Conservation (phyloP, 805 yeast species). For the Candida nemodendra region DNA sequence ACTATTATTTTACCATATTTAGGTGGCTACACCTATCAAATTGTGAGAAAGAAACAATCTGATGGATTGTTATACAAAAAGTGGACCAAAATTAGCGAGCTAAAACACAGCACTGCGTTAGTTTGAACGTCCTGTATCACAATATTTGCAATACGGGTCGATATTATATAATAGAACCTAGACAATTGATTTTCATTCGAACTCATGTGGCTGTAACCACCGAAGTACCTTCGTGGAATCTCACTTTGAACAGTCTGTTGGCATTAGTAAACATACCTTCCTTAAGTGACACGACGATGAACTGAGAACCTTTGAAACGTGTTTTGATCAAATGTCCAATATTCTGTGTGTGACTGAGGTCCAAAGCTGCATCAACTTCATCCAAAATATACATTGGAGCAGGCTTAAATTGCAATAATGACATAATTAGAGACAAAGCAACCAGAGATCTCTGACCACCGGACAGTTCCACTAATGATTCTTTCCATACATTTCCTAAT, state of each 20-base stretch:
- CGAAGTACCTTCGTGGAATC: slow-evolving; percentile 96
- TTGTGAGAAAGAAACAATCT: slow-evolving; percentile 7
- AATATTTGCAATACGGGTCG: neutral
- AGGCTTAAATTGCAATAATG: slow-evolving; percentile 89
- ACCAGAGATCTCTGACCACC: slow-evolving; percentile 97
- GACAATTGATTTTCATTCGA: too few species aligned
- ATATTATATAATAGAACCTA: too few species aligned
- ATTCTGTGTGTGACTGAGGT: slow-evolving; percentile 94
- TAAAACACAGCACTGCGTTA: neutral
- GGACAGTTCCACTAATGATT: slow-evolving; percentile 87
- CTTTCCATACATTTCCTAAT: slow-evolving; percentile 93
- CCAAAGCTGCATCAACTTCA: slow-evolving; percentile 98
- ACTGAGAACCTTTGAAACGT: slow-evolving; percentile 91
- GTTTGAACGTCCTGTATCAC: neutral
- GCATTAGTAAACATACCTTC: slow-evolving; percentile 99
- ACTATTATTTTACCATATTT: slow-evolving; percentile 16
- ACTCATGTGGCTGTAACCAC: slow-evolving; percentile 69
- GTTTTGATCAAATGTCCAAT: slow-evolving; percentile 96
- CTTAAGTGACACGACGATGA: slow-evolving; percentile 92
- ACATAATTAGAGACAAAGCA: slow-evolving; percentile 89
- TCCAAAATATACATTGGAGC: slow-evolving; percentile 98
- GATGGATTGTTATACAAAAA: slow-evolving; percentile 25
- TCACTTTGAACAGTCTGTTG: slow-evolving; percentile 85
- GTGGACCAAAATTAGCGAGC: slow-evolving; percentile 16
- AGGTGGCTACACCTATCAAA: slow-evolving; percentile 13